Evolutionary conservation across 1,284 basidiomycete species (phyloP).

Genomic region (Apiotrichum mycotoxinovorans): DNA sequence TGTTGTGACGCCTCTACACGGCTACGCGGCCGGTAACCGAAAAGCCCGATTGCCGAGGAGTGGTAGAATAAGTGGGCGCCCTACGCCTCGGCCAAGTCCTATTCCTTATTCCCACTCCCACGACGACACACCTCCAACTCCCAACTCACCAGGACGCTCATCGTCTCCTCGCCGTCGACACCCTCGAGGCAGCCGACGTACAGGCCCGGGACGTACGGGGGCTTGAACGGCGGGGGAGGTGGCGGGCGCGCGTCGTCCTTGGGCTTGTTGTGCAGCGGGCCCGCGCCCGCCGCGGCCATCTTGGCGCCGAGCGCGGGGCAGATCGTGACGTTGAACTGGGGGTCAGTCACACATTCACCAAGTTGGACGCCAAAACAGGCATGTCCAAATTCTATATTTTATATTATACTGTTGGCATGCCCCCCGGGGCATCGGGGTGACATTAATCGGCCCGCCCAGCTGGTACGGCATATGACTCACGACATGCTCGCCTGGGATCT

Average conservation of each 20-base stretch:
- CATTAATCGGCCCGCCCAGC: background rate
- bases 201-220: conserved; percentile 71
- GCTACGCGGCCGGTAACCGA: background rate
- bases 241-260: conserved; percentile 61
- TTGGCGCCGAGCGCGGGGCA: conserved; percentile 67
- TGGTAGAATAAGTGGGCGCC: background rate
- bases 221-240: conserved; percentile 62
- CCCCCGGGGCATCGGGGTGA: too few species aligned
- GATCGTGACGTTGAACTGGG: conserved; percentile 71
- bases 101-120: too few species aligned
- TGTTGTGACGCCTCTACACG: background rate
- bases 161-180: conserved; percentile 60
- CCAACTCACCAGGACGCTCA: conserved; percentile 66
- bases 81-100: too few species aligned
- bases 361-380: too few species aligned
- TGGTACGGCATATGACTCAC: conserved; percentile 1
- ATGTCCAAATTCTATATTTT: too few species aligned
- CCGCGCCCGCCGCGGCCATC: conserved; percentile 1
- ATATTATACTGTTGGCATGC: too few species aligned
- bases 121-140: too few species aligned
- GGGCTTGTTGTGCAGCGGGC: conserved; percentile 66
- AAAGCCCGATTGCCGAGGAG: background rate
- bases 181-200: conserved; percentile 68
- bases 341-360: conserved; percentile 1
- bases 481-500: conserved; percentile 46